phyloP scores from a whole-genome alignment of 2,329 filamentous ascomycete species.

The Fusarium verrucosum region DNA sequence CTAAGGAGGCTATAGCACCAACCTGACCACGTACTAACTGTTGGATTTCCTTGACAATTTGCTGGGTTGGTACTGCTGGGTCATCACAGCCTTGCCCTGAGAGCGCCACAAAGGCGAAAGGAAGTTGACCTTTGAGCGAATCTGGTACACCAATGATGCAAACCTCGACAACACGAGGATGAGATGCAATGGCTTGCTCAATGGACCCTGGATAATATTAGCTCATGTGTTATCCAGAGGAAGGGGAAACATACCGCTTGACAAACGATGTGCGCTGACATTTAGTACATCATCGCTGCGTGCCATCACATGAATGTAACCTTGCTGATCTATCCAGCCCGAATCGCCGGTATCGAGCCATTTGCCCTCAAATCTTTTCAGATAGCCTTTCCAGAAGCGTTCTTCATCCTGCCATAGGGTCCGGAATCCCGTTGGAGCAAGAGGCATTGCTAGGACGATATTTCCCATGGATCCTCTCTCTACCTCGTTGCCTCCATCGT shows the following conservation, averaged over 20 bases:
- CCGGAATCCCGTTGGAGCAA: slow-evolving; percentile 87
- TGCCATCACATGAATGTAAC: slow-evolving; percentile 72
- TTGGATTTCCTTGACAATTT: slow-evolving; percentile 71
- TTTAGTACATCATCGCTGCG: slow-evolving; percentile 89
- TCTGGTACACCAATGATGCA: slow-evolving; percentile 90
- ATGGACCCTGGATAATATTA: slow-evolving; percentile 70
- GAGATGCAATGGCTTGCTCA: slow-evolving; percentile 88
- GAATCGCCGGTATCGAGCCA: slow-evolving; percentile 95
- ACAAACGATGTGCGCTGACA: slow-evolving; percentile 91
- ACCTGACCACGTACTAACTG: slow-evolving; percentile 79
- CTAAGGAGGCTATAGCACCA: slow-evolving; percentile 84
- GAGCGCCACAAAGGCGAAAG: slow-evolving; percentile 84
- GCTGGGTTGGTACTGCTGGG: slow-evolving; percentile 59
- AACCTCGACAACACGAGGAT: slow-evolving; percentile 81
- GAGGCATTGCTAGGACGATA: slow-evolving; percentile 83
- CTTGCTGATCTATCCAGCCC: slow-evolving; percentile 82
- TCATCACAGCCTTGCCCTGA: slow-evolving; percentile 57
- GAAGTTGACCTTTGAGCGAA: slow-evolving; percentile 85
- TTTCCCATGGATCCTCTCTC: slow-evolving; percentile 84
- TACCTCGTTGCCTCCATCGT: slow-evolving; percentile 80
- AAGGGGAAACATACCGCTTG: slow-evolving; percentile 69
- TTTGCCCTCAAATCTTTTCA: slow-evolving; percentile 80
- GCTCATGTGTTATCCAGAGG: background rate
- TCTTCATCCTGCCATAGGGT: slow-evolving; percentile 88
- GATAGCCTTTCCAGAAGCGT: slow-evolving; percentile 84